Evolutionary conservation across 805 yeast species (phyloP).

Genomic region (Candida insectalens): DNA sequence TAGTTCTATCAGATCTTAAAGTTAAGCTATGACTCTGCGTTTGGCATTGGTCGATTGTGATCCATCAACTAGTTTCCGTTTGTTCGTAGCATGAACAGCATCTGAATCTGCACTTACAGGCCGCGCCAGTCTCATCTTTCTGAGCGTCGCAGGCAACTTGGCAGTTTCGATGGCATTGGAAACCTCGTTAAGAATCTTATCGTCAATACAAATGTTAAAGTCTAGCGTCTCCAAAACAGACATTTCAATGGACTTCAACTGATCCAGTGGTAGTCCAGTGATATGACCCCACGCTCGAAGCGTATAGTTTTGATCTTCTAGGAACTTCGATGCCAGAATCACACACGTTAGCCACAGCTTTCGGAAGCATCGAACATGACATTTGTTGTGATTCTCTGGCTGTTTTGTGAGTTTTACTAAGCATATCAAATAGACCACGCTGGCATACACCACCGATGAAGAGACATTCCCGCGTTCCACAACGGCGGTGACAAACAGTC

Average conservation of each 20-base stretch:
- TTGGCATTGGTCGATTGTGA: too few species aligned
- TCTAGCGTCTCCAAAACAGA: conserved; percentile 42
- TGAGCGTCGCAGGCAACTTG: too few species aligned
- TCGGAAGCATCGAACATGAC: conserved; percentile 14
- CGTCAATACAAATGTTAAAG: conserved; percentile 46
- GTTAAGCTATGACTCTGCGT: too few species aligned
- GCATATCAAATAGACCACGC: conserved; percentile 51
- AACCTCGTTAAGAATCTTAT: not conserved
- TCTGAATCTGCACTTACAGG: too few species aligned
- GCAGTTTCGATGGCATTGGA: too few species aligned
- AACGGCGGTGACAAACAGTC: conserved; percentile 29
- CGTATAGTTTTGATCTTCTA: conserved; percentile 63
- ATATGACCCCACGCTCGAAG: conserved; percentile 67
- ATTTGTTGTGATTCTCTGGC: not conserved
- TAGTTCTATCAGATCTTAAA: too few species aligned
- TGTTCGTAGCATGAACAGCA: too few species aligned
- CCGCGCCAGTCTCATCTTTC: too few species aligned
- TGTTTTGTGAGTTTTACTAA: conserved; percentile 6
- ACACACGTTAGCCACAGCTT: conserved; percentile 58
- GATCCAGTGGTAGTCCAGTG: conserved; percentile 48
- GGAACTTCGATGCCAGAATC: conserved; percentile 63
- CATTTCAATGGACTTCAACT: conserved; percentile 41
- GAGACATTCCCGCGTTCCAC: conserved; percentile 47
- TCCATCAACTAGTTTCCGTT: too few species aligned
- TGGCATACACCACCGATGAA: conserved; percentile 51